Evolutionary conservation across 768 basidiomycete species (phyloP), one percentile per base, ranked within the genome.

Genomic region (Russula olivacea): DNA sequence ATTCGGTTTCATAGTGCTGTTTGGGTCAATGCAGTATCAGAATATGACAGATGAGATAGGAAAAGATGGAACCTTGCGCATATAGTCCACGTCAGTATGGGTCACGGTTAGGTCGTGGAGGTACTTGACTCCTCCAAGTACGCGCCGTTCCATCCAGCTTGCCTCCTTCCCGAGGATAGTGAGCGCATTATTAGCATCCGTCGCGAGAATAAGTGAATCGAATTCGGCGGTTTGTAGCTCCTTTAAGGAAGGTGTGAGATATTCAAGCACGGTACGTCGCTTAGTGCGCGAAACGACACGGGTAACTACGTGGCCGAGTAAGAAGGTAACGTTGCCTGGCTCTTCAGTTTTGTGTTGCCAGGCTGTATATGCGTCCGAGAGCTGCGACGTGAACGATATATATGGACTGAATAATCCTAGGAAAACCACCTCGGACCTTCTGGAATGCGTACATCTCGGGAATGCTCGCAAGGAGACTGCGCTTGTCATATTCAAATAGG

Each of bases 51-150:
- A 4, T 12, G 32, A 38, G 7, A 36, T 30, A n/a, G 48, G 32
- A 55, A 36, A 48, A 23, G 12, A 36, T 21, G 15, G 21, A 34
- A 77, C 79, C 74, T 79, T 76, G 65, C 76, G 70, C 79, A 81
- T 80, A 63, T 81, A 80, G 0, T 72, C 71, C 1, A 76, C 61
- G 57, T 82, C 80, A 43, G 72, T 75, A 66, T 83, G 83, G 2
- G 81, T 83, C 36, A 82, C 79, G 0, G 78, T 80, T n/a, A 79
- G 71, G 56, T 81, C 77, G 71, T 76, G 75, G 12, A 78, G 72
- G 59, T 79, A 78, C 71, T 77, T 80, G 49, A 80, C 77, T 47
- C 68, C 73, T 14, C 79, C 78, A 55, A 81, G 69, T 5, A 81
- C 75, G 28, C 64, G 68, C 61, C 69, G 74, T 68, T 82, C 80